Evolutionary conservation across 768 basidiomycete species (phyloP).

Genomic region (Xerocomus potaroensis): DNA sequence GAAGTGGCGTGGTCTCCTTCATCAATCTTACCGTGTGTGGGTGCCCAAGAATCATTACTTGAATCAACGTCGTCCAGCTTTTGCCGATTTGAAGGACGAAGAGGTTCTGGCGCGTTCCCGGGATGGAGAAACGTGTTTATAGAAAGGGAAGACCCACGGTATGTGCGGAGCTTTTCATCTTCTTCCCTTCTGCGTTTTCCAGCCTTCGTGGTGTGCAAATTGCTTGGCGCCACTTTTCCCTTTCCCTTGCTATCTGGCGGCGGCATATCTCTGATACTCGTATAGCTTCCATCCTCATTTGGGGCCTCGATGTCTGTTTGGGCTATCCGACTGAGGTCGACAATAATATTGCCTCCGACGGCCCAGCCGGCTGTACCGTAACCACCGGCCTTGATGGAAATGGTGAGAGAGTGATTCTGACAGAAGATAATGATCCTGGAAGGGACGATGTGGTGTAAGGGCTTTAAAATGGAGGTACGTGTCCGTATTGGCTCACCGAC

Average conservation of each 20-base stretch:
- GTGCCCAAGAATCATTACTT: not conserved
- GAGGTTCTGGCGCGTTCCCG: constrained; percentile 1
- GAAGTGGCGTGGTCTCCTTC: too few relatives aligned
- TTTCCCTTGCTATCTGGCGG: constrained; percentile 55
- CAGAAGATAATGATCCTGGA: constrained; percentile 71
- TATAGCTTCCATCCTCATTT: constrained; percentile 48
- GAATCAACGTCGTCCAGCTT: constrained; percentile 8
- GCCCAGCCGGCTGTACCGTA: constrained; percentile 91
- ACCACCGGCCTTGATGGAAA: constrained; percentile 86
- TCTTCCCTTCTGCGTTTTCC: constrained; percentile 58
- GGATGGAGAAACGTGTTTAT: constrained; percentile 49
- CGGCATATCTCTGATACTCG: constrained; percentile 55
- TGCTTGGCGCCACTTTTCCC: constrained; percentile 20
- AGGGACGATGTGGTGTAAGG: not conserved
- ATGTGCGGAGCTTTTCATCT: constrained; percentile 47
- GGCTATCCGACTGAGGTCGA: constrained; percentile 70
- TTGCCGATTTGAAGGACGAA: constrained; percentile 21
- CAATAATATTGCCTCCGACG: constrained; percentile 78
- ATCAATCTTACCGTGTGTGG: too few relatives aligned
- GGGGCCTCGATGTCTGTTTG: constrained; percentile 69
- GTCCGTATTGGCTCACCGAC: constrained; percentile 50
- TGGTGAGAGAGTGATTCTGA: constrained; percentile 58
- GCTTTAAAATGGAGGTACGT: constrained; percentile 8
- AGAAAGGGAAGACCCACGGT: constrained; percentile 50
- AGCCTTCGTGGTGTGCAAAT: constrained; percentile 10